A percentile compares a stretch with the other conserved stretches of the same genome.
Evolutionary conservation across 352 stramenopile genomes (phyloP).

Genomic region (Pythium diclinum): DNA sequence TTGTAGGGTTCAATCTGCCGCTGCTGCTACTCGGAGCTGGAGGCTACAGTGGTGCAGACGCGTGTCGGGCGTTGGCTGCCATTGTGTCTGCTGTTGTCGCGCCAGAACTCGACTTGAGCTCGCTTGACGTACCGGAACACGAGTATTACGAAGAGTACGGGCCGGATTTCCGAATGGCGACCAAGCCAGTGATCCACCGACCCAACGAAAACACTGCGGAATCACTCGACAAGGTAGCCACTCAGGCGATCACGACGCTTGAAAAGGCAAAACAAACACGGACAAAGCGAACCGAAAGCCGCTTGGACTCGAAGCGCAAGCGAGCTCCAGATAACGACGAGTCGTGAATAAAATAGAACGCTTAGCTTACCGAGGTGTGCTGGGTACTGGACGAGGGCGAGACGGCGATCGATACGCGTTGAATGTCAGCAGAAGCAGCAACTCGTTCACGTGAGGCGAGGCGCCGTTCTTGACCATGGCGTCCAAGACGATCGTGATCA

Average conservation of each 20-base stretch:
- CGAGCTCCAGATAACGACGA: background rate
- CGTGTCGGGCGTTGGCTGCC: slow-evolving; percentile 44
- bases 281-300: background rate
- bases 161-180: slow-evolving; percentile 26
- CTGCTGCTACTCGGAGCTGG: slow-evolving; percentile 61
- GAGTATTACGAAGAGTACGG: slow-evolving; percentile 51
- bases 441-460: slow-evolving; percentile 62
- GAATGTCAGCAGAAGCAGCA: slow-evolving; percentile 73
- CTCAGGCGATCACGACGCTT: slow-evolving; percentile 6
- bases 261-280: slow-evolving; percentile 10
- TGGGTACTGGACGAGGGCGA: background rate
- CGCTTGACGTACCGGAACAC: slow-evolving; percentile 45
- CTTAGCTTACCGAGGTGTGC: background rate
- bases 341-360: background rate
- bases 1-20: slow-evolving; percentile 34
- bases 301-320: slow-evolving; percentile 7
- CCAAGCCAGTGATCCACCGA: slow-evolving; percentile 24
- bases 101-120: slow-evolving; percentile 22
- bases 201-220: slow-evolving; percentile 29
- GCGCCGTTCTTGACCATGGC: slow-evolving; percentile 71
- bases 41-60: slow-evolving; percentile 65
- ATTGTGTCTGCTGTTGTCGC: slow-evolving; percentile 44
- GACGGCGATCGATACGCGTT: slow-evolving; percentile 54
- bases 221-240: slow-evolving; percentile 10
- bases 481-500: slow-evolving; percentile 69